Evolutionary conservation across 306 rosid genomes (phyloP).

Genomic region (Begonia fuchsioides): DNA sequence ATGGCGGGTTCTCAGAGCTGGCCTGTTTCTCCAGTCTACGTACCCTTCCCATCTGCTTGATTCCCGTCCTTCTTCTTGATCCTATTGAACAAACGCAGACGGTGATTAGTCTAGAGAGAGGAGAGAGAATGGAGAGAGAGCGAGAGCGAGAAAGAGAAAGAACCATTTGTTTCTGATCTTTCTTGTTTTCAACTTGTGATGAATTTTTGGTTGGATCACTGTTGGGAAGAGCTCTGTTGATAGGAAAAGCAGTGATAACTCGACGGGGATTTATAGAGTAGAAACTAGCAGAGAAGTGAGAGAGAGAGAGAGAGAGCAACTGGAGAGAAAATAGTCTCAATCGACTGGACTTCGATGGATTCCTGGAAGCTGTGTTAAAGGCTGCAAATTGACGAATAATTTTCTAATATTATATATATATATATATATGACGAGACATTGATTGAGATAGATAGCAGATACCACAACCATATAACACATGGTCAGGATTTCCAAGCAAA

Average conservation of each 20-base stretch:
- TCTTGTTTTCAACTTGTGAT: slow-evolving; percentile 11
- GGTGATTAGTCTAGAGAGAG: neutral
- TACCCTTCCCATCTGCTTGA: slow-evolving; percentile 68
- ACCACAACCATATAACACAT: slow-evolving; percentile 3
- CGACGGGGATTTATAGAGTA: neutral
- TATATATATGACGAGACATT: neutral
- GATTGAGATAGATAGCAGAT: neutral
- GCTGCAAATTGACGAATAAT: neutral
- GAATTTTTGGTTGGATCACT: slow-evolving; percentile 14
- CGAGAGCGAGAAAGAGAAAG: slow-evolving; percentile 1
- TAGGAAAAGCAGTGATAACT: neutral
- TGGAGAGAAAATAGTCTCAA: neutral
- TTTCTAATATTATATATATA: neutral
- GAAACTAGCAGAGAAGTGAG: neutral
- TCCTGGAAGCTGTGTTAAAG: neutral
- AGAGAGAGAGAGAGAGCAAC: neutral
- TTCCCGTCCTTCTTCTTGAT: slow-evolving; percentile 24
- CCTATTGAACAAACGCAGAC: slow-evolving; percentile 14
- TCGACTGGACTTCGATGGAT: neutral
- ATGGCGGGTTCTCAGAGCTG: slow-evolving; percentile 57
- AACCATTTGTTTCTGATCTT: slow-evolving; percentile 25
- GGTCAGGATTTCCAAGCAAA: neutral
- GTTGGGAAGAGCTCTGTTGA: neutral
- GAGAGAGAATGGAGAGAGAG: neutral
- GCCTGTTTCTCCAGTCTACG: slow-evolving; percentile 66